Evolutionary conservation across 1,139 yeast species (phyloP), one percentile per base, ranked within the genome.

Genomic region (Sugiyamaella paludigena): DNA sequence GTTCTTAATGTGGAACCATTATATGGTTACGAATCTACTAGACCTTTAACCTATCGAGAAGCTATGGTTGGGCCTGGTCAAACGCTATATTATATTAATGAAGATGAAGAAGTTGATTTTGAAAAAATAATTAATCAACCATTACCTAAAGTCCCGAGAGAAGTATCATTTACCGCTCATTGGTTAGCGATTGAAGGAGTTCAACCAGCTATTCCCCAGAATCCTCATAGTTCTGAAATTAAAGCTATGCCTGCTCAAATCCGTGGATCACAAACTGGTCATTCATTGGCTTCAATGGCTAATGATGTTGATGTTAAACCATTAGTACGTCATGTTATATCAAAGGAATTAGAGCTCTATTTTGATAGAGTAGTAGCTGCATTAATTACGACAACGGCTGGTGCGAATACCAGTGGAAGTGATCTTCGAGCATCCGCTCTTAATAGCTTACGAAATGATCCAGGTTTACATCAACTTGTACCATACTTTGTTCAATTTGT

Each of bases 141-240:
- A 36, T 74, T 94, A 54, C 99, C 99, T 6, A 87, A 86, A 62
- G 96, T 94, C 2, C 98, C 99, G 2, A 77, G 98, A 52, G 84
- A 86, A 52, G 83, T 95, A 1, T 83, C 96, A 0, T 91, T 87
- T 65, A 88, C 98, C 2, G 96, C 98, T 1, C 99, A 94, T 67
- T 94, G 99, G 98, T 76, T 94, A 36, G 98, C 98, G 0, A 87
- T 94, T 51, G 99, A 94, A 69, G 99, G 99, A 47, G 96, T 94
- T 3, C 99, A 94, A 65, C 98, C 99, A 1, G 85, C 94, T 46
- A 92, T 94, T 50, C 95, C 97, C 1, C 98, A 94, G 69, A 94
- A 94, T 69, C 99, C 99, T 32, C 79, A 86, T 40, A 81, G 91
- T 24, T 76, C 83, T 37, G 73, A 69, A 28, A 63, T 69, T 53